Conservation (phyloP, 225 moss, liverwort and hornwort species). For the Takakia lepidozioides region DNA sequence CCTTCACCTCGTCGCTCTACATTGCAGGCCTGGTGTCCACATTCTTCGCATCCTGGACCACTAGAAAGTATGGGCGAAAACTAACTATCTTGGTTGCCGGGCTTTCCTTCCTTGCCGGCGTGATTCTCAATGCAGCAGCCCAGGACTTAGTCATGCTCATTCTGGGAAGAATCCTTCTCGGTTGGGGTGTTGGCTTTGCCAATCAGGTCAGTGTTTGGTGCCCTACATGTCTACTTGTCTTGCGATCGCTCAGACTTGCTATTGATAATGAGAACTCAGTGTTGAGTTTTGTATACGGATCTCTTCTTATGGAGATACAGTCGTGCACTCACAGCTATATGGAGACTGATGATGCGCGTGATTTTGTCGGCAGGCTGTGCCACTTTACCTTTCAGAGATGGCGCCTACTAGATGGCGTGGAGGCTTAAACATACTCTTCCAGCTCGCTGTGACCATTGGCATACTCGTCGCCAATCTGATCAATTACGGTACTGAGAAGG, state of each 20-base stretch:
- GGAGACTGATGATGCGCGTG: too few relatives aligned
- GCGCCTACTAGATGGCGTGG: not conserved
- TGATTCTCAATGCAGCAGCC: not conserved
- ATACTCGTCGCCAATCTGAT: not conserved
- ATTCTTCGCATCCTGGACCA: not conserved
- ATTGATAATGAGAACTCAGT: too few relatives aligned
- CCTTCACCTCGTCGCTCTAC: constrained; percentile 5
- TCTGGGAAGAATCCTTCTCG: not conserved
- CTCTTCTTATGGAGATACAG: too few relatives aligned
- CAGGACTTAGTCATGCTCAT: not conserved
- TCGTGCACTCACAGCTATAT: too few relatives aligned
- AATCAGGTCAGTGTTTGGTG: constrained; percentile 8
- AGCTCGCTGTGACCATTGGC: not conserved
- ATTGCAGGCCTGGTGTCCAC: constrained; percentile 1
- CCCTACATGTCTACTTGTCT: too few relatives aligned
- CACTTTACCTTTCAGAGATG: constrained; percentile 5
- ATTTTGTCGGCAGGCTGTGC: constrained; percentile 3
- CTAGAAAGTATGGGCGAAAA: not conserved
- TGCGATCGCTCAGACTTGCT: too few relatives aligned
- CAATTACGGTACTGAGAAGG: not conserved
- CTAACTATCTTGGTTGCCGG: not conserved
- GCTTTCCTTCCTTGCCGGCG: not conserved
- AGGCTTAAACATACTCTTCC: constrained; percentile 1
- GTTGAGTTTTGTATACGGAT: too few relatives aligned
- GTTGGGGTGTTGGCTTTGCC: constrained; percentile 3